Conservation (phyloP, 305 asterid species). For the Fraxinus platypoda region DNA sequence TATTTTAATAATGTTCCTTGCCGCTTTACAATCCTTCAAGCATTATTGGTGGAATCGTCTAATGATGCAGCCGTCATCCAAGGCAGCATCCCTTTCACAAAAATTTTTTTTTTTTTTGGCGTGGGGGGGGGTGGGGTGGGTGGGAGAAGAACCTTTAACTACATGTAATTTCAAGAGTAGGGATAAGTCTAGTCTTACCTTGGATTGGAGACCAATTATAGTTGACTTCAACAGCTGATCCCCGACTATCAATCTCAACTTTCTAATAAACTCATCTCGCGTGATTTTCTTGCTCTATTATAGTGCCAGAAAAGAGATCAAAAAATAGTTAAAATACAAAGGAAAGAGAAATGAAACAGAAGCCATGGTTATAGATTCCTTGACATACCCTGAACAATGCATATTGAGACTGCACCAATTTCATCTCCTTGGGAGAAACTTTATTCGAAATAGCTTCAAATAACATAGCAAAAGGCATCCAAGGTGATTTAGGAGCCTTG, state of each 20-base stretch:
- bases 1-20: background rate
- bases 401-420: constrained; percentile 27
- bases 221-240: constrained; percentile 32
- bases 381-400: constrained; percentile 38
- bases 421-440: constrained; percentile 31
- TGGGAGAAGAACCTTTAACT: background rate
- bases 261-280: constrained; percentile 31
- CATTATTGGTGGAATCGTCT: background rate
- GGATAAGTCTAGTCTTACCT: constrained; percentile 5
- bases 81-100: background rate
- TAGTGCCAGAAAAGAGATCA: background rate
- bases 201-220: constrained; percentile 26
- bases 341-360: background rate
- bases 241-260: constrained; percentile 32
- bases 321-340: background rate
- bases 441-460: constrained; percentile 38
- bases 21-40: background rate
- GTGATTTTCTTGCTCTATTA: constrained; percentile 25
- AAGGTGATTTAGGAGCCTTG: constrained; percentile 40
- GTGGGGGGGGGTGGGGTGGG: background rate
- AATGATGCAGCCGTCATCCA: background rate
- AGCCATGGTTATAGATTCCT: background rate
- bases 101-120: background rate
- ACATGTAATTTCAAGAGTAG: background rate
- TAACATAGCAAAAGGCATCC: constrained; percentile 40